Conservation (phyloP, 176 grass and related monocot species). For the Elymus sibiricus region DNA sequence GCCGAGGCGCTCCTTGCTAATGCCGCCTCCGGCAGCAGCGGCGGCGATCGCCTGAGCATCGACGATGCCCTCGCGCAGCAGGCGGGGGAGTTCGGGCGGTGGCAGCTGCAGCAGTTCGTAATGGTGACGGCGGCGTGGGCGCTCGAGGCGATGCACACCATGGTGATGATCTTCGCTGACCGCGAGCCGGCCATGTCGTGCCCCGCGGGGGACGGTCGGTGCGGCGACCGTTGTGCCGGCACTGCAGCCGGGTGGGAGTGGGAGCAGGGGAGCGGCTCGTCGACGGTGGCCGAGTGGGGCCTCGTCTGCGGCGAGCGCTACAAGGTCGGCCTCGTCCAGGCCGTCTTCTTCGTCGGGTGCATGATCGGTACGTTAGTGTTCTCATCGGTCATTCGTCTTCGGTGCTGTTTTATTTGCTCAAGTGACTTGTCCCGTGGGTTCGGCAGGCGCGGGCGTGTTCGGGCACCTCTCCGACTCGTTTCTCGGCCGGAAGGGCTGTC, state of each 20-base stretch:
- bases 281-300: constrained; percentile 73
- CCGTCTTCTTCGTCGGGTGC: constrained; percentile 68
- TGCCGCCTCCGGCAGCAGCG: not conserved
- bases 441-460: constrained; percentile 72
- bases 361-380: constrained; percentile 52
- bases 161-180: constrained; percentile 93
- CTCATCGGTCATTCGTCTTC: too few relatives aligned
- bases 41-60: constrained; percentile 44
- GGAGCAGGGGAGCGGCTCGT: constrained; percentile 31
- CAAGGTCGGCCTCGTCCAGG: constrained; percentile 75
- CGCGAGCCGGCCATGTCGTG: constrained; percentile 42
- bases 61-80: constrained; percentile 59
- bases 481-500: constrained; percentile 61
- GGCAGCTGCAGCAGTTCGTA: constrained; percentile 92
- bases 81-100: constrained; percentile 75
- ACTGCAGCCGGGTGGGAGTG: constrained; percentile 45
- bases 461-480: constrained; percentile 88
- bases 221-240: constrained; percentile 37
- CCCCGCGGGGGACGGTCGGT: not conserved
- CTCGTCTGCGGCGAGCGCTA: constrained; percentile 66
- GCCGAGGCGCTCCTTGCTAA: constrained; percentile 29
- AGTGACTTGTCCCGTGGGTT: not conserved
- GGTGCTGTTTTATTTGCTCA: too few relatives aligned
- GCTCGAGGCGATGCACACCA: constrained; percentile 80
- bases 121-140: constrained; percentile 73